These are phyloP conservation scores for Rubus idaeus DNA, from an alignment of 306 rosid species.

Conservation along the genomic window DNA sequence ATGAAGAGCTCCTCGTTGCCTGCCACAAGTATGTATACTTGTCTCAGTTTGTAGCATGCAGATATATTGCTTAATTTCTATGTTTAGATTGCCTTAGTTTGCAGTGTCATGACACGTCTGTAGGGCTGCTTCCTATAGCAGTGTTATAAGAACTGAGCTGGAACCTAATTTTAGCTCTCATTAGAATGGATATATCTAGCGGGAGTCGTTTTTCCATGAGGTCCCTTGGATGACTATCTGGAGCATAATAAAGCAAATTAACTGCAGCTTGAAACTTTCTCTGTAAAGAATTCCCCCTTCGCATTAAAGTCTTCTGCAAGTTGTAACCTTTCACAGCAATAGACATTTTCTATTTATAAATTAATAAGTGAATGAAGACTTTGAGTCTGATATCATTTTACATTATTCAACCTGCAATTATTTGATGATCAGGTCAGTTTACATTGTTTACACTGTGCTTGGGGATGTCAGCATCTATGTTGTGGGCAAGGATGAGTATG, in stretches of 20 bases:
- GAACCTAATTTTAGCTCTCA: not conserved
- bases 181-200: not conserved
- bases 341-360: not conserved
- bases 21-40: slow-evolving; percentile 75
- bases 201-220: not conserved
- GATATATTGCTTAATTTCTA: slow-evolving; percentile 5
- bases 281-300: too few species aligned
- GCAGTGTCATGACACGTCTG: not conserved
- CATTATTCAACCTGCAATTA: not conserved
- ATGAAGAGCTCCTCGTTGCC: slow-evolving; percentile 94
- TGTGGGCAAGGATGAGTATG: slow-evolving; percentile 90
- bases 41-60: not conserved
- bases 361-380: too few species aligned
- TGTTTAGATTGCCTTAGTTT: slow-evolving; percentile 10
- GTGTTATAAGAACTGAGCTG: not conserved
- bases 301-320: not conserved
- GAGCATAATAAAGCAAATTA: not conserved
- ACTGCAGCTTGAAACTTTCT: not conserved
- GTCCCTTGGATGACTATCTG: not conserved
- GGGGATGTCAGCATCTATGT: slow-evolving; percentile 90
- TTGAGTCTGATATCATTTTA: not conserved
- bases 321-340: not conserved
- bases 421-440: slow-evolving; percentile 72
- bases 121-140: not conserved
- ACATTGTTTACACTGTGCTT: slow-evolving; percentile 85